These are phyloP conservation scores for Fraxinus platypoda DNA, from an alignment of 305 asterid species.

Conservation along the genomic window DNA sequence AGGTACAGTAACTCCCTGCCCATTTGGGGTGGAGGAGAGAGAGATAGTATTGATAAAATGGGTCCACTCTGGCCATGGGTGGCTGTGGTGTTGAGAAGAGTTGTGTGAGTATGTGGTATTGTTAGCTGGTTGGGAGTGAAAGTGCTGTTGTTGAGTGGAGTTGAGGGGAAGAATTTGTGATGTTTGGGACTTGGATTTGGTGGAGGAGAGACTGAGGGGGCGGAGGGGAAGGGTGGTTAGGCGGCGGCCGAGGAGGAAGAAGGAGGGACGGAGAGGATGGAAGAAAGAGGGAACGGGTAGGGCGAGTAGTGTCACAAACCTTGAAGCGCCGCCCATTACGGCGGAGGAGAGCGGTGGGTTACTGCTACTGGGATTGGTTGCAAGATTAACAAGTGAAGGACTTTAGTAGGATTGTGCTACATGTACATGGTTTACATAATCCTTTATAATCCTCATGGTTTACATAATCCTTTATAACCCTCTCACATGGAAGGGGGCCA, in stretches of 20 bases:
- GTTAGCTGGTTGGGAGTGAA: slow-evolving; percentile 46
- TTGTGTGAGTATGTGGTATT: slow-evolving; percentile 19
- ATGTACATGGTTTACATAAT: too few species aligned
- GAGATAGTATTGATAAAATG: slow-evolving; percentile 39
- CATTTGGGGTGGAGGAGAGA: slow-evolving; percentile 23
- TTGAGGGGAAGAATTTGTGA: slow-evolving; percentile 22
- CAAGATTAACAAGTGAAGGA: background rate
- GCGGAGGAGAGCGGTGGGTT: slow-evolving; percentile 25
- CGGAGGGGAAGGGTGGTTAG: slow-evolving; percentile 37
- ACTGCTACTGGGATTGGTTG: background rate
- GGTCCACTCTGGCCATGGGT: slow-evolving; percentile 90
- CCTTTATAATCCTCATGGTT: too few species aligned
- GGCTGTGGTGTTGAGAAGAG: slow-evolving; percentile 35
- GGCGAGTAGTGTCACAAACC: slow-evolving; percentile 55
- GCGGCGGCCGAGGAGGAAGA: slow-evolving; percentile 40
- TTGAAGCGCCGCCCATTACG: slow-evolving; percentile 68
- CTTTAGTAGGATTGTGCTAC: too few species aligned
- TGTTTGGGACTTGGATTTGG: slow-evolving; percentile 28
- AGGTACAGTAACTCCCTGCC: slow-evolving; percentile 19
- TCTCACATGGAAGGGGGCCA: too few species aligned
- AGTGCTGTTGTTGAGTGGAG: slow-evolving; percentile 25
- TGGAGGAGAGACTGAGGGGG: slow-evolving; percentile 29
- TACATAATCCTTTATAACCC: too few species aligned
- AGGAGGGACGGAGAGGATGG: slow-evolving; percentile 43
- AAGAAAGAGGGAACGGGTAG: slow-evolving; percentile 44